Evolutionary conservation across 352 stramenopile genomes (phyloP), one percentile per base, ranked within the genome.

Genomic region (Phytophthora uliginosa): DNA sequence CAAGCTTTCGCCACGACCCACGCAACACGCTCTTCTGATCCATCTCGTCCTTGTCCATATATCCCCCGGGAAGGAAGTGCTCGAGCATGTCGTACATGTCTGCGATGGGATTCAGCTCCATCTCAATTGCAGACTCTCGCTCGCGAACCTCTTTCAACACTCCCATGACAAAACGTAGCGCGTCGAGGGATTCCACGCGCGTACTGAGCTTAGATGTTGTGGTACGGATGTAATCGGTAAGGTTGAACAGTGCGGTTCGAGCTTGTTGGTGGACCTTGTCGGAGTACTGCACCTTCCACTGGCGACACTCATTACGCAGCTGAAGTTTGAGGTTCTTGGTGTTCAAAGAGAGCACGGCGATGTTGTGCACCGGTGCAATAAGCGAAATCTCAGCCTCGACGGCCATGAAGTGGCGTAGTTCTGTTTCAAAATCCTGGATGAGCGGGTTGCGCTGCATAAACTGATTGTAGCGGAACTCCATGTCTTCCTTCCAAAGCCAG

Each of bases 11-110:
- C 94, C 94, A 98, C 15, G 81, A 84, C 22, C 83, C 83, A 5
- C 89, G 86, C 26, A 98, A 73, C 2, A 97, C 81, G 53, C 82
- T 96, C 69, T 98, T 98, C 63, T 98, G 87, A 52, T 98, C 91
- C 74, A 98, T 96, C 71, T 98, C 92, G 51, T 94, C 87, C 51
- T 93, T 92, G 65, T 97, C 88, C 76, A 97, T 94, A 66, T 93
- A 89, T 8, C 91, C 91, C 22, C 85, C 91, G 18, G 91, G 91
- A 2, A 97, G 62, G 53, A 92, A 97, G 48, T 95, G 87, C 63
- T 97, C 91, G 7, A 97, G 83, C 91, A 97, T 95, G 4, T 90
- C 77, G 66, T 97, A 97, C 91, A 97, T 97, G 69, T 97, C 91
- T 0, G 88, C 79, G 42, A 97, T 96, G 5, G 92, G 92, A 47